phyloP scores from a whole-genome alignment of 139 green algal genomes.

The Gonium pectorale region DNA sequence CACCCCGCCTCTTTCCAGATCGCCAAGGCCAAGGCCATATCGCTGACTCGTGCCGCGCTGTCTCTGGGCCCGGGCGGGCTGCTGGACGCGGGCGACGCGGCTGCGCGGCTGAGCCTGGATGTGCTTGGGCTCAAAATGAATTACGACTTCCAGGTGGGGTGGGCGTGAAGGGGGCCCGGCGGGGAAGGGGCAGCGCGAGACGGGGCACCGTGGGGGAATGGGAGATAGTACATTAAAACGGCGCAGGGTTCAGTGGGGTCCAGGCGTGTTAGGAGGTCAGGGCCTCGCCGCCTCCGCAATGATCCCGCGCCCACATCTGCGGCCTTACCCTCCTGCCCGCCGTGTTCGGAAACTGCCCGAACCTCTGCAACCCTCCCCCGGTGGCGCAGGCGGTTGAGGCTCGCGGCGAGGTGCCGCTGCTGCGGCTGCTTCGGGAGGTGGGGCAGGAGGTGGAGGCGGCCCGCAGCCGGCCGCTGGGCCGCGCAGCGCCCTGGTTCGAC shows the following conservation, averaged over 20 bases:
- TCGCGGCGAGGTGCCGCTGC: slow-evolving; percentile 19
- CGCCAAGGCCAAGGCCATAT: slow-evolving; percentile 42
- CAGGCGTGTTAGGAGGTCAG: too few species aligned
- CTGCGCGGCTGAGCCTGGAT: slow-evolving; percentile 37
- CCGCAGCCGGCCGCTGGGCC: not conserved
- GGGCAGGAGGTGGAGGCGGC: slow-evolving; percentile 29
- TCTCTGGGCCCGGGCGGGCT: slow-evolving; percentile 16
- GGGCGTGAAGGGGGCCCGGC: not conserved
- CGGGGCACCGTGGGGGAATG: too few species aligned
- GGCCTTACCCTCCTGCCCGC: not conserved
- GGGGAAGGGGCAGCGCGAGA: too few species aligned
- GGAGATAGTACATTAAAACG: too few species aligned
- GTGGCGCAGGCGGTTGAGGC: slow-evolving; percentile 40
- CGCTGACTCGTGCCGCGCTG: not conserved
- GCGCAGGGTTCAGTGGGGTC: too few species aligned
- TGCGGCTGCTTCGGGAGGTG: slow-evolving; percentile 44
- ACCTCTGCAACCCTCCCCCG: not conserved
- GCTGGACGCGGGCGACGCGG: slow-evolving; percentile 29
- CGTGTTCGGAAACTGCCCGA: not conserved
- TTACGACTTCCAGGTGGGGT: slow-evolving; percentile 51
- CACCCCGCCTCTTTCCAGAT: slow-evolving; percentile 1
- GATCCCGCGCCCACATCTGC: too few species aligned
- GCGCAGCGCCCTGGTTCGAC: slow-evolving; percentile 16
- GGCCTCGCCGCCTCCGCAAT: too few species aligned
- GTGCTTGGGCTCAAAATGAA: slow-evolving; percentile 44